phyloP scores from a whole-genome alignment of 1,284 basidiomycete genomes.

The Schizophyllum amplum region DNA sequence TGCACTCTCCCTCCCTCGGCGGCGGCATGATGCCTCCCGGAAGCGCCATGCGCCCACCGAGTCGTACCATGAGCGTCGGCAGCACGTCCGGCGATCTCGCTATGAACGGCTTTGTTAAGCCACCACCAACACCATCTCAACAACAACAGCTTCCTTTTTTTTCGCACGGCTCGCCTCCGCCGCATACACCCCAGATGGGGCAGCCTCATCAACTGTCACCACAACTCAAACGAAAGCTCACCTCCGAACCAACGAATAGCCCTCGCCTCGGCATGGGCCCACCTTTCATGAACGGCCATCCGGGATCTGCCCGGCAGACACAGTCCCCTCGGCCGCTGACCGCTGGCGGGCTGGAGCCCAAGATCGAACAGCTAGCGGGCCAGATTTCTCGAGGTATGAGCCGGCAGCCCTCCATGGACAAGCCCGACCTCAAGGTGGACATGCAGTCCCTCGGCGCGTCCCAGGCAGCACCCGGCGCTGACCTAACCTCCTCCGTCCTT shows the following conservation, averaged over 20 bases:
- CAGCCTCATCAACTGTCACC: neutral
- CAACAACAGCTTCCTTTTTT: neutral
- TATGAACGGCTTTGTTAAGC: neutral
- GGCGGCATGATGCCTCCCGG: neutral
- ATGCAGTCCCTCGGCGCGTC: slow-evolving; percentile 10
- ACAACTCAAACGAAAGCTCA: neutral
- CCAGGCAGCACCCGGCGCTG: slow-evolving; percentile 1
- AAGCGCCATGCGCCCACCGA: neutral
- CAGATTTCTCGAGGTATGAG: neutral
- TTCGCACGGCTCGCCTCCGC: neutral
- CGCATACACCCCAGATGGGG: too few relatives aligned
- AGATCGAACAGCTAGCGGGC: neutral
- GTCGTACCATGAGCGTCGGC: slow-evolving; percentile 2
- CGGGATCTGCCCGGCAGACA: too few relatives aligned
- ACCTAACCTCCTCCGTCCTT: slow-evolving; percentile 6
- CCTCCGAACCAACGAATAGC: neutral
- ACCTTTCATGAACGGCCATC: neutral
- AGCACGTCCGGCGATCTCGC: neutral
- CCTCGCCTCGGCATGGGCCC: neutral
- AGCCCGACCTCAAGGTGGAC: slow-evolving; percentile 2
- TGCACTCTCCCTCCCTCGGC: slow-evolving; percentile 3
- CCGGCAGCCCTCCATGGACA: neutral
- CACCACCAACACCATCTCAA: neutral
- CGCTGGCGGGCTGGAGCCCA: neutral
- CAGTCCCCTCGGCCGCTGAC: neutral